A percentile compares a stretch with the other conserved stretches of the same genome.
phyloP scores from a whole-genome alignment of 768 basidiomycete species.

The Lactarius trivialis region DNA sequence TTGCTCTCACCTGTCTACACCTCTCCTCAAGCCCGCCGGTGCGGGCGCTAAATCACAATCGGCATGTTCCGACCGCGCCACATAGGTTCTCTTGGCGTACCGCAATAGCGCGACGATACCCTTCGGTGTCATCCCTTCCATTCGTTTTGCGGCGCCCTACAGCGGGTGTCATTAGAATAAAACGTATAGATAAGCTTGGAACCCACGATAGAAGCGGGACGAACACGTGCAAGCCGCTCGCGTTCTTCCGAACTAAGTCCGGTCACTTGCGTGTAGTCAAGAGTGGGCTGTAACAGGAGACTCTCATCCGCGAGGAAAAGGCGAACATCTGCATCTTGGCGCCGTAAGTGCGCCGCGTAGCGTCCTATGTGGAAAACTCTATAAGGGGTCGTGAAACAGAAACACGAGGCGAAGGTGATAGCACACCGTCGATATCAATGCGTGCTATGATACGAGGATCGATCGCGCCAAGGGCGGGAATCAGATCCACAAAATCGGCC shows the following conservation, averaged over 20 bases:
- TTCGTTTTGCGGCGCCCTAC: conserved; percentile 86
- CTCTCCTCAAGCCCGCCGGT: neutral
- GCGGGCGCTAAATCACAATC: neutral
- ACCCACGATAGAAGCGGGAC: conserved; percentile 64
- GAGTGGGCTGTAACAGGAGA: conserved; percentile 55
- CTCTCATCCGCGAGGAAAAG: conserved; percentile 73
- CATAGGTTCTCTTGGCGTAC: conserved; percentile 43
- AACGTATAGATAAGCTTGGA: neutral
- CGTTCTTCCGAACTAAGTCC: conserved; percentile 74
- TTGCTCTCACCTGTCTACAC: conserved; percentile 4
- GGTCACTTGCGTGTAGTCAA: conserved; percentile 60
- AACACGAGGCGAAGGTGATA: neutral
- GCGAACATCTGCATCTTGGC: conserved; percentile 71
- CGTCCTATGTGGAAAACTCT: conserved; percentile 35
- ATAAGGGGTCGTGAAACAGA: neutral
- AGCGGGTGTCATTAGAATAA: neutral
- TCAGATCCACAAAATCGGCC: conserved; percentile 33
- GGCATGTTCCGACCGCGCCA: conserved; percentile 4
- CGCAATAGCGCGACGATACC: conserved; percentile 62
- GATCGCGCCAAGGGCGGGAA: conserved; percentile 47
- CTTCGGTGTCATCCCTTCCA: conserved; percentile 90
- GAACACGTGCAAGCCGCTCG: conserved; percentile 51
- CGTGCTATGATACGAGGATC: conserved; percentile 50
- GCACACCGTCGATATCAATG: conserved; percentile 64
- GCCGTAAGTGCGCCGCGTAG: conserved; percentile 54